phyloP scores from a whole-genome alignment of 148 eudicot genomes.

The Fagopyrum esculentum region DNA sequence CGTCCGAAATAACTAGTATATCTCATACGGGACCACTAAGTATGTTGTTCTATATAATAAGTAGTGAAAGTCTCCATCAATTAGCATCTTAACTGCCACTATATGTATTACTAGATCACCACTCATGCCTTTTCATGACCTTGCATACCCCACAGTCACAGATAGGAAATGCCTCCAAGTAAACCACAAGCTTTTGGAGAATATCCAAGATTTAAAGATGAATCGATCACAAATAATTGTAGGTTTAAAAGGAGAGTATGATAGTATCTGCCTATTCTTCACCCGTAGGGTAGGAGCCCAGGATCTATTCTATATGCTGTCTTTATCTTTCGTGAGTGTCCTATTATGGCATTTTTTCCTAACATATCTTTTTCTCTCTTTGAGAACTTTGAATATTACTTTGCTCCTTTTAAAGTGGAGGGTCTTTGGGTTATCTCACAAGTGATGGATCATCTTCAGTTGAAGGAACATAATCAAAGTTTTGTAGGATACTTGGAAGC shows the following conservation, averaged over 20 bases:
- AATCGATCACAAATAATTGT: background rate
- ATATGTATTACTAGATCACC: background rate
- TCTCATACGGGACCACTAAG: background rate
- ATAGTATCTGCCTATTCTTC: constrained; percentile 6
- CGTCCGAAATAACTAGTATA: background rate
- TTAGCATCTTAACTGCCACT: background rate
- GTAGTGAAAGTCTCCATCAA: background rate
- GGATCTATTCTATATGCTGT: background rate
- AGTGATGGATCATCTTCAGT: background rate
- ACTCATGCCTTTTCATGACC: background rate
- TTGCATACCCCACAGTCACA: constrained; percentile 7
- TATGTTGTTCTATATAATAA: background rate
- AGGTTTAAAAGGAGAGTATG: background rate
- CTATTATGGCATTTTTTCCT: background rate
- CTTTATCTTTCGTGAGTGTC: background rate
- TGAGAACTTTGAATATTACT: constrained; percentile 2
- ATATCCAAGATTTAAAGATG: constrained; percentile 8
- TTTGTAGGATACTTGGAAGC: background rate
- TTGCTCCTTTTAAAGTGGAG: background rate
- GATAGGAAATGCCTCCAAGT: background rate
- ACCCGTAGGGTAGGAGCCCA: background rate
- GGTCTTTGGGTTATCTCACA: background rate
- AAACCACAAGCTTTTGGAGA: background rate
- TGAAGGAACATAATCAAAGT: background rate
- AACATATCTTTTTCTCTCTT: background rate